Percentiles rank a stretch among this genome's conserved stretches.
These are phyloP conservation scores for Dendrobium chrysotoxum DNA, from an alignment of 106 monocot genomes.

Conservation along the genomic window DNA sequence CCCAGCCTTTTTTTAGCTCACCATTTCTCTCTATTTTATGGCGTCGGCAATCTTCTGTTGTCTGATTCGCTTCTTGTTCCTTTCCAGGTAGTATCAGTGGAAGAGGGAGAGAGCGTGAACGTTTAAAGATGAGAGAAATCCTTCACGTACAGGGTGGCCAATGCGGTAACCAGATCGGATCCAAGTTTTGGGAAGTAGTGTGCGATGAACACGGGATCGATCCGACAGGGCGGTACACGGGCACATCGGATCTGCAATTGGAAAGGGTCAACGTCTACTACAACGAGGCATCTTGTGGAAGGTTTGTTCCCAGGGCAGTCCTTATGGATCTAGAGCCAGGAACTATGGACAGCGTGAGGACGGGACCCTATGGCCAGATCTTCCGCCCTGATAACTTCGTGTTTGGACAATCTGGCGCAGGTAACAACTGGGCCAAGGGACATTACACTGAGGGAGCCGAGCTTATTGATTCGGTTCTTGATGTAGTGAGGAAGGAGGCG, in stretches of 20 bases:
- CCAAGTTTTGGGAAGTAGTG: slow-evolving; percentile 3
- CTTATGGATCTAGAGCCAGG: slow-evolving; percentile 2
- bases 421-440: not conserved
- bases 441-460: slow-evolving; percentile 4
- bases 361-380: not conserved
- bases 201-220: slow-evolving; percentile 4
- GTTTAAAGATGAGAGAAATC: slow-evolving; percentile 1
- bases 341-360: slow-evolving; percentile 1
- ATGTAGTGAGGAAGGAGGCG: slow-evolving; percentile 5
- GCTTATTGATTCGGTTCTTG: not conserved
- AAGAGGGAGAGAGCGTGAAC: not conserved
- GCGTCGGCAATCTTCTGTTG: not conserved
- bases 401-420: not conserved
- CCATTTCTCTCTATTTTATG: not conserved
- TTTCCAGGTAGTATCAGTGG: not conserved
- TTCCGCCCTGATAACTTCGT: slow-evolving; percentile 1
- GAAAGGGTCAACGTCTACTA: not conserved
- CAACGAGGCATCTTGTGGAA: slow-evolving; percentile 2
- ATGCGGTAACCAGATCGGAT: slow-evolving; percentile 3
- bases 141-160: slow-evolving; percentile 4
- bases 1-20: not conserved
- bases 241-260: not conserved
- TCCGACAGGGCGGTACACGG: not conserved
- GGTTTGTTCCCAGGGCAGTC: not conserved
- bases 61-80: not conserved